Conservation (phyloP, 1,284 basidiomycete species). For the Austroboletus novae-zelandiae region DNA sequence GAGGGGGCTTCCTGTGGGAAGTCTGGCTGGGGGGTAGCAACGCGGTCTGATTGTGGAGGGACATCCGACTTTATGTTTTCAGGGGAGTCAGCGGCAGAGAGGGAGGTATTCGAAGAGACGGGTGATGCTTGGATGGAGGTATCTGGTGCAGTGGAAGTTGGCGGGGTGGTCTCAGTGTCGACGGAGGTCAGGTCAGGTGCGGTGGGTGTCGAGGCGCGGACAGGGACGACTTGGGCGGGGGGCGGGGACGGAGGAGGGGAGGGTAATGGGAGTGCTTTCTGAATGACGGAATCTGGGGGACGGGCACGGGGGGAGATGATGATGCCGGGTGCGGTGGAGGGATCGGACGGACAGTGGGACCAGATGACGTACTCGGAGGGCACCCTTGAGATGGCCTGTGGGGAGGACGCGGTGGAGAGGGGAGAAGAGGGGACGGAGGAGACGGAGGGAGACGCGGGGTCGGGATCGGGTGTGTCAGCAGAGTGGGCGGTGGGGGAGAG, state of each 20-base stretch:
- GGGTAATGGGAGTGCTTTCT: slow-evolving; percentile 48
- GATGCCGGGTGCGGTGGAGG: slow-evolving; percentile 58
- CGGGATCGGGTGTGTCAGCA: slow-evolving; percentile 1
- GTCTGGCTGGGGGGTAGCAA: slow-evolving; percentile 16
- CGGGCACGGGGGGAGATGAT: slow-evolving; percentile 62
- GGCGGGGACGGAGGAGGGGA: slow-evolving; percentile 54
- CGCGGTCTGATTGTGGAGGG: slow-evolving; percentile 11
- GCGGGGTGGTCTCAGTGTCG: slow-evolving; percentile 41
- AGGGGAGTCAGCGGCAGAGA: slow-evolving; percentile 39
- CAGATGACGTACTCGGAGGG: slow-evolving; percentile 47
- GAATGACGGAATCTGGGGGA: slow-evolving; percentile 55
- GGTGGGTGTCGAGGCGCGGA: slow-evolving; percentile 8
- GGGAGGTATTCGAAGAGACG: slow-evolving; percentile 56
- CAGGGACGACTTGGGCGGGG: slow-evolving; percentile 12
- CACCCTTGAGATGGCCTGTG: slow-evolving; percentile 4
- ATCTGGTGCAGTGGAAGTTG: slow-evolving; percentile 42
- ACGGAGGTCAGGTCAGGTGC: slow-evolving; percentile 31
- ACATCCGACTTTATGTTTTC: slow-evolving; percentile 17
- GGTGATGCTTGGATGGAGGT: slow-evolving; percentile 57
- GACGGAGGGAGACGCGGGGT: slow-evolving; percentile 3
- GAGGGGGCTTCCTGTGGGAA: not conserved
- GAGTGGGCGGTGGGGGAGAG: slow-evolving; percentile 5
- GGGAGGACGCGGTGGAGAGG: slow-evolving; percentile 10
- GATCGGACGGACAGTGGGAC: slow-evolving; percentile 63
- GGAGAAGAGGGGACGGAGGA: slow-evolving; percentile 4